phyloP scores from a whole-genome alignment of 805 yeast species.

The Sugiyamaella americana region DNA sequence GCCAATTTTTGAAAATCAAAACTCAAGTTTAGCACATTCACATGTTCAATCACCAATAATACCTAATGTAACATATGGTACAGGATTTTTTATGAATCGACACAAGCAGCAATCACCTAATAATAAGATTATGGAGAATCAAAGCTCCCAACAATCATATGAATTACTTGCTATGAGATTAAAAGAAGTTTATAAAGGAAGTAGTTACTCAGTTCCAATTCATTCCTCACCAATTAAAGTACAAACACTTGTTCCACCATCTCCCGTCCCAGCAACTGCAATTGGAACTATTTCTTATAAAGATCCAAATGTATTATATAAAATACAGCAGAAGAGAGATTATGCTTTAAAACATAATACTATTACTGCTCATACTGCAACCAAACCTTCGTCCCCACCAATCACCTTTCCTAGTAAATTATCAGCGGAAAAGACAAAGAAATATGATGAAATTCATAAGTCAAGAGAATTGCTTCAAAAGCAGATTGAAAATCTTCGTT shows the following conservation, averaged over 20 bases:
- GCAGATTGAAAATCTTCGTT: slow-evolving; percentile 14
- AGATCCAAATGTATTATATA: not conserved
- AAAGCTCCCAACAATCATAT: not conserved
- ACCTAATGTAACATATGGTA: slow-evolving; percentile 11
- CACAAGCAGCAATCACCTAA: slow-evolving; percentile 3
- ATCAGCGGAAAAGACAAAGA: slow-evolving; percentile 2
- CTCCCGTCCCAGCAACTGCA: not conserved
- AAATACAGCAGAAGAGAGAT: slow-evolving; percentile 5
- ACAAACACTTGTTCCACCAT: not conserved
- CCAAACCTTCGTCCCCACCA: not conserved
- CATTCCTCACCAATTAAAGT: not conserved
- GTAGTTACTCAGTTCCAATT: not conserved
- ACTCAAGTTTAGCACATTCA: not conserved
- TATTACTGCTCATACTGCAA: not conserved
- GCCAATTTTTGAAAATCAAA: not conserved
- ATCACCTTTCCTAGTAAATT: not conserved
- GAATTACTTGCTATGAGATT: not conserved
- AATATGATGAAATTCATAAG: slow-evolving; percentile 12
- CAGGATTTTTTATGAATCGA: slow-evolving; percentile 1
- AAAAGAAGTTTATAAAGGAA: slow-evolving; percentile 1
- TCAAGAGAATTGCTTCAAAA: slow-evolving; percentile 11
- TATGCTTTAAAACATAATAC: not conserved
- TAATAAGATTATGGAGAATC: too few relatives aligned
- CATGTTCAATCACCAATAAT: not conserved
- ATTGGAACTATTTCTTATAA: slow-evolving; percentile 3